Percentiles rank a stretch among this genome's conserved stretches.
Evolutionary conservation across 2,329 filamentous ascomycete genomes (phyloP).

Genomic region (Trichoderma koningiopsis): DNA sequence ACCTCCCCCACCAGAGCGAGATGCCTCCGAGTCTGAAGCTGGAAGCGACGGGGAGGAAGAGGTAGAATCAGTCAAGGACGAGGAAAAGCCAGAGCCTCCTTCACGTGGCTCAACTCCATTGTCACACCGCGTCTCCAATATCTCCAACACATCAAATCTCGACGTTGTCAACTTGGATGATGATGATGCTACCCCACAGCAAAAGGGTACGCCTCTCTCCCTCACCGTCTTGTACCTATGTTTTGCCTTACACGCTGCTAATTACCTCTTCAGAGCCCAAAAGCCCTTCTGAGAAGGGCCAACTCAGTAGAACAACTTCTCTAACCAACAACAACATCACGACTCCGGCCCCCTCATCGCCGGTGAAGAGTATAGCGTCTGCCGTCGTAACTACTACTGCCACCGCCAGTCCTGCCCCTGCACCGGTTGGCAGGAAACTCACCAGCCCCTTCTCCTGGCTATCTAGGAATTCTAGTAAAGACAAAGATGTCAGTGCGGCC

Average conservation of each 20-base stretch:
- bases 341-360: conserved; percentile 65
- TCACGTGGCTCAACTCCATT: conserved; percentile 42
- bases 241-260: conserved; percentile 23
- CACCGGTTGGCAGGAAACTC: conserved; percentile 65
- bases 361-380: conserved; percentile 49
- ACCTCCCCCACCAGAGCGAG: conserved; percentile 24
- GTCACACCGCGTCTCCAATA: conserved; percentile 50
- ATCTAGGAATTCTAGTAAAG: conserved; percentile 65
- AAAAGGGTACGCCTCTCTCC: conserved; percentile 37
- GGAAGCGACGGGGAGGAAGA: conserved; percentile 26
- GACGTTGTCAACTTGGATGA: conserved; percentile 70
- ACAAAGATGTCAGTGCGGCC: conserved; percentile 56
- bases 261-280: conserved; percentile 34
- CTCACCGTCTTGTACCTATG: conserved; percentile 4
- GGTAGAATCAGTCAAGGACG: conserved; percentile 28
- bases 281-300: conserved; percentile 41
- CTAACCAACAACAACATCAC: conserved; percentile 72
- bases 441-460: conserved; percentile 89
- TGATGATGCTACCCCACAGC: conserved; percentile 50
- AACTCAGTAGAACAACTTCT: conserved; percentile 59
- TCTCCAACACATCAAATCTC: conserved; percentile 52
- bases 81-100: conserved; percentile 30
- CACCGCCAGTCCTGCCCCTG: conserved; percentile 28
- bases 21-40: conserved; percentile 28
- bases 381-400: conserved; percentile 38